Conservation (phyloP, 2,329 filamentous ascomycete genomes). For the Daldinia sp. region DNA sequence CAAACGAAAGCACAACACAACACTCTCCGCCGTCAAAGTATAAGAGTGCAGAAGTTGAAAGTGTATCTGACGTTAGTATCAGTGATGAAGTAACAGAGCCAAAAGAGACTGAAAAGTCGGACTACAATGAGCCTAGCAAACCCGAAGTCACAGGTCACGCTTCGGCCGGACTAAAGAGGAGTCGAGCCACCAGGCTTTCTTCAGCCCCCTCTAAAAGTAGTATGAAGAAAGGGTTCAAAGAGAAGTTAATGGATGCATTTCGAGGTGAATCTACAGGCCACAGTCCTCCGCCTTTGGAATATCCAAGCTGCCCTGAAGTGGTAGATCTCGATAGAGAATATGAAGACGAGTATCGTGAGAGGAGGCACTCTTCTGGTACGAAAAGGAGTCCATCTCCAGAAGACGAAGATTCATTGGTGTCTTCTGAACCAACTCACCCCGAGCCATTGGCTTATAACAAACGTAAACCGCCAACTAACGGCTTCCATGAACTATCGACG, state of each 20-base stretch:
- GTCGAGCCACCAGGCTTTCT: conserved; percentile 64
- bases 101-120: conserved; percentile 30
- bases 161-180: conserved; percentile 63
- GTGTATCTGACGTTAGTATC: conserved; percentile 25
- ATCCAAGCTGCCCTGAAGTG: conserved; percentile 62
- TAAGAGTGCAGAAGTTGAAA: conserved; percentile 28
- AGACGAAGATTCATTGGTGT: conserved; percentile 51
- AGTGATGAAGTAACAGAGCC: conserved; percentile 38
- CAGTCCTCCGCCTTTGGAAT: conserved; percentile 59
- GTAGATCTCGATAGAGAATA: conserved; percentile 49
- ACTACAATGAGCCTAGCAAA: conserved; percentile 46
- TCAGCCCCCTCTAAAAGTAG: conserved; percentile 63
- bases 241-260: conserved; percentile 71
- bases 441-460: conserved; percentile 43
- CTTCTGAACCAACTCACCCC: conserved; percentile 48
- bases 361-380: conserved; percentile 52
- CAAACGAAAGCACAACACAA: conserved; percentile 50
- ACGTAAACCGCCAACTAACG: conserved; percentile 64
- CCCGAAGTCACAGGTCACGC: conserved; percentile 53
- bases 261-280: conserved; percentile 69
- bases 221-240: conserved; percentile 66
- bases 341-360: conserved; percentile 48
- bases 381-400: conserved; percentile 52
- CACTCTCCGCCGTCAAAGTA: conserved; percentile 42
- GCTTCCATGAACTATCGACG: conserved; percentile 68